Conservation (phyloP, 345 rosid species). For the Dovyalis caffra region DNA sequence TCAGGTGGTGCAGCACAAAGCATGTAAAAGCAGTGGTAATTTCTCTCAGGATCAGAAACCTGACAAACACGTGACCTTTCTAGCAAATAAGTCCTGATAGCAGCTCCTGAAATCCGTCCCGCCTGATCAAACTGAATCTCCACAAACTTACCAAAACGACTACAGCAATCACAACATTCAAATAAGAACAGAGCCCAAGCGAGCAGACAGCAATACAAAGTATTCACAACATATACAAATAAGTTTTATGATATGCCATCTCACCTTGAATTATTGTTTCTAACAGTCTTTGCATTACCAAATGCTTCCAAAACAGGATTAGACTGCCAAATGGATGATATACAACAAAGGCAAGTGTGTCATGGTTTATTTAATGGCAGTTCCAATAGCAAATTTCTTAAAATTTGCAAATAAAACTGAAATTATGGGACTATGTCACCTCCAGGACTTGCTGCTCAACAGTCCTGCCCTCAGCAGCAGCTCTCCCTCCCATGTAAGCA, state of each 20-base stretch:
- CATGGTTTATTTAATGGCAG: constrained; percentile 3
- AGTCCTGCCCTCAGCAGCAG: constrained; percentile 84
- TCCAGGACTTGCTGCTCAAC: constrained; percentile 99
- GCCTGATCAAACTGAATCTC: constrained; percentile 89
- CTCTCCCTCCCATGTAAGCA: constrained; percentile 99
- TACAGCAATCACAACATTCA: constrained; percentile 32
- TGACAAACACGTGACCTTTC: constrained; percentile 99
- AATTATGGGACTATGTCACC: constrained; percentile 43
- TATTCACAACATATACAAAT: constrained; percentile 2
- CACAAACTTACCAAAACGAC: constrained; percentile 99
- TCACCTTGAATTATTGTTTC: constrained; percentile 96
- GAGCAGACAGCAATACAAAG: neutral
- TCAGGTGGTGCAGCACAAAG: constrained; percentile 95
- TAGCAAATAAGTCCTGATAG: constrained; percentile 91
- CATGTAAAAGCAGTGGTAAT: constrained; percentile 99
- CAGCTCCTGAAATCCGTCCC: constrained; percentile 98
- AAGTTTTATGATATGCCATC: constrained; percentile 18
- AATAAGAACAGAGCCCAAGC: constrained; percentile 22
- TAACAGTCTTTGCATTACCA: constrained; percentile 98
- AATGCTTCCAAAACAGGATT: constrained; percentile 99
- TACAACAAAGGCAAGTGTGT: neutral
- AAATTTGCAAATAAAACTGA: neutral
- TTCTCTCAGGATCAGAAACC: constrained; percentile 97
- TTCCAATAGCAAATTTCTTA: constrained; percentile 1
- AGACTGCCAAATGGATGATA: constrained; percentile 56